Conservation (phyloP, 2,329 filamentous ascomycete species). For the Xylaria sp. region DNA sequence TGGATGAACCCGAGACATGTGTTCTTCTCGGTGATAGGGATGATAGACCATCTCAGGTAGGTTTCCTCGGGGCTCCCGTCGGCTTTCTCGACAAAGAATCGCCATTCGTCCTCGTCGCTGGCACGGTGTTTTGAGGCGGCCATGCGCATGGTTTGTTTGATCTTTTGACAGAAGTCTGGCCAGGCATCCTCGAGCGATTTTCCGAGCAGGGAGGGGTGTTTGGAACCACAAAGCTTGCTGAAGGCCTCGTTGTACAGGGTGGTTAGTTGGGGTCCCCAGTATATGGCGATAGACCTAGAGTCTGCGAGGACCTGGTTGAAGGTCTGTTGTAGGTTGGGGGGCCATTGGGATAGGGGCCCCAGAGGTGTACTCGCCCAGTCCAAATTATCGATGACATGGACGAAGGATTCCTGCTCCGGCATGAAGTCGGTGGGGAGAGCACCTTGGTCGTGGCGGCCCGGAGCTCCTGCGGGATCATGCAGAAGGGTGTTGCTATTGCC, state of each 20-base stretch:
- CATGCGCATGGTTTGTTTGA: conserved; percentile 44
- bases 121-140: conserved; percentile 38
- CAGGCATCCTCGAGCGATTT: conserved; percentile 61
- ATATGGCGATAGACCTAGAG: conserved; percentile 58
- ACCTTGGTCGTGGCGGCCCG: conserved; percentile 24
- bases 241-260: conserved; percentile 77
- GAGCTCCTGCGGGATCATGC: conserved; percentile 13
- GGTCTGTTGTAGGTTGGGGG: conserved; percentile 48
- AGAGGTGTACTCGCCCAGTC: conserved; percentile 52
- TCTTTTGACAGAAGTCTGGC: conserved; percentile 49
- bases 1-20: conserved; percentile 51
- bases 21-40: conserved; percentile 48
- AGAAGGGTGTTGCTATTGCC: conserved; percentile 15
- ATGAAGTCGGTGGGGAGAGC: conserved; percentile 41
- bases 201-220: conserved; percentile 66
- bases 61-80: conserved; percentile 50
- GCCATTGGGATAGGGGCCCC: conserved; percentile 51
- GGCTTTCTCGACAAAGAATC: conserved; percentile 48
- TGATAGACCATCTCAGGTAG: conserved; percentile 52
- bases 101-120: conserved; percentile 47
- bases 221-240: conserved; percentile 62
- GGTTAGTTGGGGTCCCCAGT: conserved; percentile 65
- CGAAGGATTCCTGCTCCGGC: conserved; percentile 43
- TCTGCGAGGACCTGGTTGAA: conserved; percentile 49
- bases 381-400: conserved; percentile 44